A percentile compares a stretch with the other conserved stretches of the same genome.
These are phyloP conservation scores for Diaporthe destruens DNA, from an alignment of 2,329 filamentous ascomycete genomes.

Conservation along the genomic window DNA sequence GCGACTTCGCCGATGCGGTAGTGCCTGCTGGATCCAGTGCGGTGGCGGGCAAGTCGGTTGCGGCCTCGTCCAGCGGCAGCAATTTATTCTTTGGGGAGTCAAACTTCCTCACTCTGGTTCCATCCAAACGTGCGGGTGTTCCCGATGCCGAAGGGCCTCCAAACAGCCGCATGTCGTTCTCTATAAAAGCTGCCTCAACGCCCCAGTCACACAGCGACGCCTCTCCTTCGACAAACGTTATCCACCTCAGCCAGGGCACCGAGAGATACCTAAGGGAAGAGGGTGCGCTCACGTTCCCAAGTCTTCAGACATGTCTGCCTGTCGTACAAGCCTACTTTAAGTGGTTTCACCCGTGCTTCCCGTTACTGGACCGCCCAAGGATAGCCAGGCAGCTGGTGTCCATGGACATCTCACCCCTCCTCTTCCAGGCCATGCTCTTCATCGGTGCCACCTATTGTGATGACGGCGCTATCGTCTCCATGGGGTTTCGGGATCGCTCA, in stretches of 20 bases:
- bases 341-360: slow-evolving; percentile 41
- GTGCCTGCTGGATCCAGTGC: not conserved
- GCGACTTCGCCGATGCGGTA: not conserved
- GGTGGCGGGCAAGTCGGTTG: slow-evolving; percentile 28
- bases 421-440: slow-evolving; percentile 40
- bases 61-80: slow-evolving; percentile 45
- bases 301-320: slow-evolving; percentile 42
- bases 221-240: slow-evolving; percentile 35
- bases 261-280: slow-evolving; percentile 44
- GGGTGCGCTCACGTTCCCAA: slow-evolving; percentile 44
- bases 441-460: slow-evolving; percentile 40
- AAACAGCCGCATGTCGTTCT: slow-evolving; percentile 43
- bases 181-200: slow-evolving; percentile 37
- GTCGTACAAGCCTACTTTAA: slow-evolving; percentile 45
- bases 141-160: slow-evolving; percentile 7
- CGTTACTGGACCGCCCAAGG: slow-evolving; percentile 36
- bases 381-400: slow-evolving; percentile 29
- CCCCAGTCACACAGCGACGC: slow-evolving; percentile 35
- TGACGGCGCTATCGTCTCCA: slow-evolving; percentile 29
- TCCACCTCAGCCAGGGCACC: slow-evolving; percentile 43
- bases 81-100: slow-evolving; percentile 55
- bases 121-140: slow-evolving; percentile 25
- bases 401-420: slow-evolving; percentile 39
- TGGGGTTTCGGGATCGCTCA: slow-evolving; percentile 39
- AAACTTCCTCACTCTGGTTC: slow-evolving; percentile 54